Percentiles rank a stretch among this genome's conserved stretches.
Conservation (phyloP, 1,284 basidiomycete genomes). For the Gomphus bonarii region DNA sequence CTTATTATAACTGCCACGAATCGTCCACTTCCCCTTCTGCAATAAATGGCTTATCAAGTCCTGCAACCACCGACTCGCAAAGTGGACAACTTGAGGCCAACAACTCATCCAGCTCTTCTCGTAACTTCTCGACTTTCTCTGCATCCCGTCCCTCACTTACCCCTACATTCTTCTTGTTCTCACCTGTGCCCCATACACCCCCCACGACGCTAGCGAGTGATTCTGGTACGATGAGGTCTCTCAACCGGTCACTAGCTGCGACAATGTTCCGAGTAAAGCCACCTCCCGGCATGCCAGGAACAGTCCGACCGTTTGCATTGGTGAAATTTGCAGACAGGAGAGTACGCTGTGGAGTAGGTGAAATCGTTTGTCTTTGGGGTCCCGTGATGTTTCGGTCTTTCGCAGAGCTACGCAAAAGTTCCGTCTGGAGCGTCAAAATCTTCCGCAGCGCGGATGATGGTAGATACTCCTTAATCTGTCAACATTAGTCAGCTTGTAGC, state of each 20-base stretch:
- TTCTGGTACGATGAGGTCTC: conserved; percentile 88
- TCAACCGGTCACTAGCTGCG: conserved; percentile 79
- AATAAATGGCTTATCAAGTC: conserved; percentile 81
- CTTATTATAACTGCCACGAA: conserved; percentile 65
- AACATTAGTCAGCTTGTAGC: conserved; percentile 8
- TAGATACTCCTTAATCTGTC: conserved; percentile 82
- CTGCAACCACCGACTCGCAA: conserved; percentile 80
- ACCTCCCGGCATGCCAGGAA: conserved; percentile 31
- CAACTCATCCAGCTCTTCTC: conserved; percentile 78
- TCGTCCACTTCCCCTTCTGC: conserved; percentile 69
- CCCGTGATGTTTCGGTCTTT: conserved; percentile 24
- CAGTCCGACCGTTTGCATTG: conserved; percentile 31
- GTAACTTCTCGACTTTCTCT: conserved; percentile 56
- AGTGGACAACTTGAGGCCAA: conserved; percentile 82
- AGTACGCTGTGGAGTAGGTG: conserved; percentile 38
- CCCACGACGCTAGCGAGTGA: conserved; percentile 69
- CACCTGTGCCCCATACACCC: conserved; percentile 51
- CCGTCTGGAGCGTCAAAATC: conserved; percentile 76
- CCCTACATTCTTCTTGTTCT: conserved; percentile 28
- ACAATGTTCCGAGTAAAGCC: conserved; percentile 72
- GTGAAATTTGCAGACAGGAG: conserved; percentile 67
- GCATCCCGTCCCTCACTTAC: conserved; percentile 36
- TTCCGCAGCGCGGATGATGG: conserved; percentile 72
- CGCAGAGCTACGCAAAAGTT: conserved; percentile 51
- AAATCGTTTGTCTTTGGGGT: conserved; percentile 30